Evolutionary conservation across 1,284 basidiomycete genomes (phyloP), one percentile per base, ranked within the genome.

Genomic region (Leucoagaricus sp.): DNA sequence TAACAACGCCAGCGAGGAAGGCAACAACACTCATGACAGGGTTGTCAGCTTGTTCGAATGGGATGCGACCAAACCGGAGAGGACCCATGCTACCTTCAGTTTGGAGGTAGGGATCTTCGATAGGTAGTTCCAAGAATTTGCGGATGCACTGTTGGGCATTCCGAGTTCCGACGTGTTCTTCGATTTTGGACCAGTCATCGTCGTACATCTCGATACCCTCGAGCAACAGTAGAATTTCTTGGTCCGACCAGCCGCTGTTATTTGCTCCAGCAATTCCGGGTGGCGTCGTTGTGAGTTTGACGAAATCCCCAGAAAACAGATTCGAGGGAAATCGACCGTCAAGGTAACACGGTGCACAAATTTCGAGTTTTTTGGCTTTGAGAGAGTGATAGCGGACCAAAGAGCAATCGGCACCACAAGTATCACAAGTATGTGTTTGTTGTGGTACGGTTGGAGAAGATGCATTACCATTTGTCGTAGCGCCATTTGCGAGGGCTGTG

Each of bases 1-100:
- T 89, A 5, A 99, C 92, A 1, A 96, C 94, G 15, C 91, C 91
- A 13, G 96, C 95, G 46, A 99, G 79, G 77, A 98, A 98, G 1
- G 96, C 93, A 12, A 99, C 95, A 23, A 99, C 96, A 71, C 92
- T 95, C 94, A 99, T 95, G 31, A 99, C 94, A 0, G 96, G 96
- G 70, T 99, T 99, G 68, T 98, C 97, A 1, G 92, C 87, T 67
- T 95, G 91, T 62, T 95, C 91, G 69, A 98, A 97, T 0, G 96
- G 96, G 58, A 96, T 78, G 7, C 89, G 75, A 1, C 86, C 84
- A 61, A 90, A 95, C 62, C 90, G 79, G 55, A 98, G 74, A 0
- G 91, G 83, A 6, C 94, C 95, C 68, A 93, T 83, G 54, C 88
- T 83, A 12, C 82, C 87, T 64, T 91, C 89, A 2, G 83, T 81